Evolutionary conservation across 495 filamentous ascomycete species (phyloP).

Genomic region (Poronia punctata): DNA sequence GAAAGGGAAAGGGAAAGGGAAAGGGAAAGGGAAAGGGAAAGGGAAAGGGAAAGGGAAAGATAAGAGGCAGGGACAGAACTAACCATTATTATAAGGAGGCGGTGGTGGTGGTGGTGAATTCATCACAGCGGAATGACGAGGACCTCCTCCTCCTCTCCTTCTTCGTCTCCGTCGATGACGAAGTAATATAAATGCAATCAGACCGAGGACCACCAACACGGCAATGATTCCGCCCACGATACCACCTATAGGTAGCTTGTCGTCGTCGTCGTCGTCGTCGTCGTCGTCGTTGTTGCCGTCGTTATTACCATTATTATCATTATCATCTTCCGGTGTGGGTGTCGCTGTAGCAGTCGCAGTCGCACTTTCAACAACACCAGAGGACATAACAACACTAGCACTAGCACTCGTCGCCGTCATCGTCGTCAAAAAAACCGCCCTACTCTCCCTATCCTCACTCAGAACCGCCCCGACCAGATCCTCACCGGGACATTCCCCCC

Average conservation of each 20-base stretch:
- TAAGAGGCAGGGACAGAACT: too few species aligned
- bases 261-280: not conserved
- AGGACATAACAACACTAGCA: not conserved
- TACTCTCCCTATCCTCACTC: not conserved
- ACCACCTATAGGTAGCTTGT: not conserved
- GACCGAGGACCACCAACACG: not conserved
- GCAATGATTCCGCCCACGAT: conserved; percentile 12
- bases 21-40: too few species aligned
- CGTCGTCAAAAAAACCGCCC: conserved; percentile 4
- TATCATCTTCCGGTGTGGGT: too few species aligned
- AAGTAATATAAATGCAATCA: conserved; percentile 7
- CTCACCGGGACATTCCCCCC: conserved; percentile 10
- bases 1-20: too few species aligned
- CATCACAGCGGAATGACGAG: too few species aligned
- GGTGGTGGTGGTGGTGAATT: not conserved
- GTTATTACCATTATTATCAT: too few species aligned
- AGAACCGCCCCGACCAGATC: conserved; percentile 12
- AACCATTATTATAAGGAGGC: not conserved
- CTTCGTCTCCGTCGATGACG: conserved; percentile 3
- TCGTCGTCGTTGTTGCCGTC: not conserved
- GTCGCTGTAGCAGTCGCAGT: not conserved
- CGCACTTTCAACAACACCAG: too few species aligned
- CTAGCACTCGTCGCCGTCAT: not conserved
- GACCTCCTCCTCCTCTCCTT: not conserved
- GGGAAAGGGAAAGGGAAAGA: too few species aligned